Percentiles rank a stretch among this genome's conserved stretches.
These are phyloP conservation scores for Nakazawaea peltata DNA, from an alignment of 805 yeast genomes.

Conservation along the genomic window DNA sequence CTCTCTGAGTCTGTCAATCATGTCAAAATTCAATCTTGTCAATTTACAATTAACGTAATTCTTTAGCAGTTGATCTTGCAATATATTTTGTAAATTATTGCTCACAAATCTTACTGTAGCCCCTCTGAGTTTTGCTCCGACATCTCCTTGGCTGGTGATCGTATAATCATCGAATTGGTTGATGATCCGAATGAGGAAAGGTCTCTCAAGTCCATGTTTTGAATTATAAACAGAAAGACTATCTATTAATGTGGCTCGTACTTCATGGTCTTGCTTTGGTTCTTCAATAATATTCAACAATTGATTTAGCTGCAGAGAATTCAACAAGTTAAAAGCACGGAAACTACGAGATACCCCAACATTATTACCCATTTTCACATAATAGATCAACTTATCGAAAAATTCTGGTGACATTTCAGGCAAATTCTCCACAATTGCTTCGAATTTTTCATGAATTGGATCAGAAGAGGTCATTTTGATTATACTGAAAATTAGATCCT, in stretches of 20 bases:
- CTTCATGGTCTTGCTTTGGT: slow-evolving; percentile 19
- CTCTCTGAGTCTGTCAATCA: slow-evolving; percentile 45
- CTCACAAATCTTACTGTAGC: slow-evolving; percentile 37
- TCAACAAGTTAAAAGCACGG: slow-evolving; percentile 17
- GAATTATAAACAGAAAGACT: slow-evolving; percentile 18
- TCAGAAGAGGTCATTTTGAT: slow-evolving; percentile 17
- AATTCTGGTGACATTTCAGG: slow-evolving; percentile 12
- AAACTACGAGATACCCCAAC: slow-evolving; percentile 28
- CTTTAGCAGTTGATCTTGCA: slow-evolving; percentile 5
- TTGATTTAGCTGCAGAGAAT: slow-evolving; percentile 11
- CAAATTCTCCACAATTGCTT: slow-evolving; percentile 16
- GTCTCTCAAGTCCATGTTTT: not conserved
- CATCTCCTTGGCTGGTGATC: slow-evolving; percentile 77
- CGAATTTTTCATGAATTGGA: slow-evolving; percentile 21
- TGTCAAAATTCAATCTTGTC: slow-evolving; percentile 55
- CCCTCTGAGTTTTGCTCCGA: slow-evolving; percentile 68
- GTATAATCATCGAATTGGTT: slow-evolving; percentile 67
- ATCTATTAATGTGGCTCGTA: slow-evolving; percentile 18
- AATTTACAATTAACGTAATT: slow-evolving; percentile 25
- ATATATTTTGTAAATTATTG: slow-evolving; percentile 17
- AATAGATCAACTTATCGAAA: slow-evolving; percentile 25
- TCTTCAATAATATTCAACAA: slow-evolving; percentile 22
- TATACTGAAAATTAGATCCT: slow-evolving; percentile 19
- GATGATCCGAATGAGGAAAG: slow-evolving; percentile 14
- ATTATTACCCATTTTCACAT: slow-evolving; percentile 29